phyloP scores from a whole-genome alignment of 306 rosid genomes.

The Parietaria judaica region DNA sequence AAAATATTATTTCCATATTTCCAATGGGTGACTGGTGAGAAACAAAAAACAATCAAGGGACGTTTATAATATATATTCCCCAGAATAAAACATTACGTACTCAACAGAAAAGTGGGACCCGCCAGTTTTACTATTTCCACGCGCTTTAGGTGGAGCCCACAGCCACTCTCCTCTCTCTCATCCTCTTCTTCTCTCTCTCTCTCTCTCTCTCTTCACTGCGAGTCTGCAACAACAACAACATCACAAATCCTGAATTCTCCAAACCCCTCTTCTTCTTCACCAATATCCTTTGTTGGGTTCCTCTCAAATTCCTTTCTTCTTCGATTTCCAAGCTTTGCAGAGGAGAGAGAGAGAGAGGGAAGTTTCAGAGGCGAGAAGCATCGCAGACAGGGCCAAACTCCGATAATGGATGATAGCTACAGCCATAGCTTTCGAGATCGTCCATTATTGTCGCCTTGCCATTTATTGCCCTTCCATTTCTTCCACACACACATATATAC shows the following conservation, averaged over 20 bases:
- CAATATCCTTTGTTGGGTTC: background rate
- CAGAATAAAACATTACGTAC: background rate
- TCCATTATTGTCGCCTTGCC: constrained; percentile 16
- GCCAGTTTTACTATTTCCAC: constrained; percentile 27
- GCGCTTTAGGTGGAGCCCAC: constrained; percentile 49
- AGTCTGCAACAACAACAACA: background rate
- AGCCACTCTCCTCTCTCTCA: background rate
- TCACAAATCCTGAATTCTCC: background rate
- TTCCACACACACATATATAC: background rate
- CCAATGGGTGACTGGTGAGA: no score
- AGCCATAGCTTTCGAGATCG: background rate
- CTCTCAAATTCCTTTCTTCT: background rate
- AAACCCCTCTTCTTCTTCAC: background rate
- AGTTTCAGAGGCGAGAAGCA: constrained; percentile 34
- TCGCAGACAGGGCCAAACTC: constrained; percentile 46
- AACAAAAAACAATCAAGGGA: no score
- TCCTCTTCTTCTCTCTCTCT: constrained; percentile 12
- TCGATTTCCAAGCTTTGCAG: background rate
- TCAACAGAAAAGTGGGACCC: constrained; percentile 7
- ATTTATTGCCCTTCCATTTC: constrained; percentile 7
- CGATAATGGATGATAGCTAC: constrained; percentile 10
- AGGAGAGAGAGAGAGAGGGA: constrained; percentile 3
- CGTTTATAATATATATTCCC: no score
- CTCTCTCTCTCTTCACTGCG: background rate
- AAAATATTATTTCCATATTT: no score